Evolutionary conservation across 441 rosid genomes (phyloP).

Genomic region (Biscutella laevigata): DNA sequence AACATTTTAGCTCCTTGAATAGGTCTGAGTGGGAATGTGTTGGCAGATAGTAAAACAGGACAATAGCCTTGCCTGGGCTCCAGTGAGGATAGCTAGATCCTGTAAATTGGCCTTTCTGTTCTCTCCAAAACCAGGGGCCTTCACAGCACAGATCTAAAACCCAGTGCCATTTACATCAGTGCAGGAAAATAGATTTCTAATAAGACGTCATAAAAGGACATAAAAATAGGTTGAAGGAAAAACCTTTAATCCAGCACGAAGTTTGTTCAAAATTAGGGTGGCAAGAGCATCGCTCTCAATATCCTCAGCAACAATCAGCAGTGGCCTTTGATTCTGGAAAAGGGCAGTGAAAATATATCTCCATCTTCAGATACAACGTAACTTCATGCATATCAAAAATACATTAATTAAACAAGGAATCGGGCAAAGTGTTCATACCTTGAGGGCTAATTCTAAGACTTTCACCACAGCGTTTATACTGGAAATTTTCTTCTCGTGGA

Average conservation of each 20-base stretch:
- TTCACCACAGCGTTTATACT: slow-evolving; percentile 54
- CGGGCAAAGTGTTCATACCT: slow-evolving; percentile 30
- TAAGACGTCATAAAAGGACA: background rate
- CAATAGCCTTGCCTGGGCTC: slow-evolving; percentile 46
- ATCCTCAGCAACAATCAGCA: slow-evolving; percentile 76
- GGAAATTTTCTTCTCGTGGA: slow-evolving; percentile 83
- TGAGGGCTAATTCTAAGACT: slow-evolving; percentile 64
- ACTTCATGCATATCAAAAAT: background rate
- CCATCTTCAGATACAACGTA: background rate
- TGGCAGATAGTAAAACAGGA: background rate
- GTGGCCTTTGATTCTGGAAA: slow-evolving; percentile 62
- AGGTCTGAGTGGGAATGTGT: background rate
- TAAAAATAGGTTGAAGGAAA: background rate
- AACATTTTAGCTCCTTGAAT: background rate
- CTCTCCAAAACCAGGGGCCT: slow-evolving; percentile 89
- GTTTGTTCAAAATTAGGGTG: slow-evolving; percentile 66
- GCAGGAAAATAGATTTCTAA: background rate
- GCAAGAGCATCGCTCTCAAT: slow-evolving; percentile 75
- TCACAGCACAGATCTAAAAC: slow-evolving; percentile 65
- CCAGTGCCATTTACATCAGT: background rate
- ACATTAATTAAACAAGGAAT: no score
- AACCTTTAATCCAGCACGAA: slow-evolving; percentile 88
- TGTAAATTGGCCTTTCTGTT: slow-evolving; percentile 64
- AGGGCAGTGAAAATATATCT: background rate
- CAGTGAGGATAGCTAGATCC: slow-evolving; percentile 71